Evolutionary conservation across 371 early-diverging fungal genomes (phyloP).

Genomic region (Mucor velutinosus): DNA sequence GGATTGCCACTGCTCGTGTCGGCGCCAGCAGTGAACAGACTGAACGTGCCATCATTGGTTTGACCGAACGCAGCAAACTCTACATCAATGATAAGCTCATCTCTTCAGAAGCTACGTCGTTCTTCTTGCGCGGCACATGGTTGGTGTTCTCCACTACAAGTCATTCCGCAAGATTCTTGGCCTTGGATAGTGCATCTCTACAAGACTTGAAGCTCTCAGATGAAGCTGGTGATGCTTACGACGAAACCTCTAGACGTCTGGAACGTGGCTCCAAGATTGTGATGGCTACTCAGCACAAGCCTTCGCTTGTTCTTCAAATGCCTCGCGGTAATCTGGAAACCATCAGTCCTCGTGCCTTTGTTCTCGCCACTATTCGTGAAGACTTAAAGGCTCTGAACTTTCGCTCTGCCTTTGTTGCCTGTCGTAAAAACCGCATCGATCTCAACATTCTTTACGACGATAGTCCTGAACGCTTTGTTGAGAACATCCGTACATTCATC

Average conservation of each 20-base stretch:
- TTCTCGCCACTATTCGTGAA: conserved; percentile 79
- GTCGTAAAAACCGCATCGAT: conserved; percentile 92
- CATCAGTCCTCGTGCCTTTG: conserved; percentile 91
- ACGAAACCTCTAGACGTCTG: conserved; percentile 80
- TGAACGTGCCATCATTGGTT: conserved; percentile 65
- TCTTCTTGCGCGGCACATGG: conserved; percentile 80
- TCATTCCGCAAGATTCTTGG: conserved; percentile 82
- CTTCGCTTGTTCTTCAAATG: conserved; percentile 89
- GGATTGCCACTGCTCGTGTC: conserved; percentile 66
- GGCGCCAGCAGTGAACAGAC: conserved; percentile 32
- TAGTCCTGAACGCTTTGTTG: conserved; percentile 68
- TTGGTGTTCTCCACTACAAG: conserved; percentile 83
- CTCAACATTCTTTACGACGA: conserved; percentile 89
- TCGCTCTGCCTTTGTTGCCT: conserved; percentile 79
- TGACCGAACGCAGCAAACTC: conserved; percentile 81
- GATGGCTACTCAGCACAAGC: conserved; percentile 69
- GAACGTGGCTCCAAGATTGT: conserved; percentile 93
- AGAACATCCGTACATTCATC: conserved; percentile 71
- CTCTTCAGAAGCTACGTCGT: conserved; percentile 83
- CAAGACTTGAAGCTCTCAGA: conserved; percentile 56
- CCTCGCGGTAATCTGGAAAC: conserved; percentile 97
- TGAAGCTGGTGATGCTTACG: conserved; percentile 56
- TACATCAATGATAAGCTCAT: conserved; percentile 73
- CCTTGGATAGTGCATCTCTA: conserved; percentile 39
- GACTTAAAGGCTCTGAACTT: conserved; percentile 72